Evolutionary conservation across 2,329 filamentous ascomycete genomes (phyloP).

Genomic region (Pseudocercospora crystallina): DNA sequence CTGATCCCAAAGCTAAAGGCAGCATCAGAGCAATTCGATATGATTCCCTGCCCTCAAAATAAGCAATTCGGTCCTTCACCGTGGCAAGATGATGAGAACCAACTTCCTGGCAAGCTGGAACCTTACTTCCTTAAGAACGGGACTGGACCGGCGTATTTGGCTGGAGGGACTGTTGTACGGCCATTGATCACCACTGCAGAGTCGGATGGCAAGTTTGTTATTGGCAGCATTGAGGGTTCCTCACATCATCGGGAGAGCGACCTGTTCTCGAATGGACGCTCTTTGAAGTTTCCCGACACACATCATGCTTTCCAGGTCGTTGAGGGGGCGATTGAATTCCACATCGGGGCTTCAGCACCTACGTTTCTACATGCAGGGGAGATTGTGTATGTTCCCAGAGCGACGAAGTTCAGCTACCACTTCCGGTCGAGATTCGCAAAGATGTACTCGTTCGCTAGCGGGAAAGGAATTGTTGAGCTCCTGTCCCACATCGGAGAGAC

Average conservation of each 20-base stretch:
- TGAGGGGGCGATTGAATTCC: conserved; percentile 49
- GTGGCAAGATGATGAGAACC: conserved; percentile 44
- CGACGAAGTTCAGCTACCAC: conserved; percentile 46
- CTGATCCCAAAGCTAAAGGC: conserved; percentile 58
- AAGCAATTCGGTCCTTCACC: conserved; percentile 45
- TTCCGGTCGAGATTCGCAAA: conserved; percentile 51
- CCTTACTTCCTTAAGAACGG: conserved; percentile 56
- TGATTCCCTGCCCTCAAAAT: conserved; percentile 54
- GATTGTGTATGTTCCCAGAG: conserved; percentile 51
- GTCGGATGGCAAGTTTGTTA: conserved; percentile 51
- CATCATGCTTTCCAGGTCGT: conserved; percentile 55
- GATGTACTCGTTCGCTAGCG: conserved; percentile 51
- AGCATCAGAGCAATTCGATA: conserved; percentile 57
- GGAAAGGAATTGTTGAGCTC: conserved; percentile 49
- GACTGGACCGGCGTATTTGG: conserved; percentile 48
- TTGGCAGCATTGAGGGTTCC: conserved; percentile 54
- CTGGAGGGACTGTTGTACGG: conserved; percentile 48
- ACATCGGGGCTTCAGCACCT: conserved; percentile 38
- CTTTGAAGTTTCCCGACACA: conserved; percentile 46
- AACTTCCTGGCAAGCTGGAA: conserved; percentile 40
- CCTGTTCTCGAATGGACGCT: conserved; percentile 33
- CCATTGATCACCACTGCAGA: conserved; percentile 53
- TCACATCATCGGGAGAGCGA: conserved; percentile 37
- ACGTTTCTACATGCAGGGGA: conserved; percentile 47
- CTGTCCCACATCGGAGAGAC: conserved; percentile 36